Conservation (phyloP, 345 rosid species). For the Euphorbia tirucalli region DNA sequence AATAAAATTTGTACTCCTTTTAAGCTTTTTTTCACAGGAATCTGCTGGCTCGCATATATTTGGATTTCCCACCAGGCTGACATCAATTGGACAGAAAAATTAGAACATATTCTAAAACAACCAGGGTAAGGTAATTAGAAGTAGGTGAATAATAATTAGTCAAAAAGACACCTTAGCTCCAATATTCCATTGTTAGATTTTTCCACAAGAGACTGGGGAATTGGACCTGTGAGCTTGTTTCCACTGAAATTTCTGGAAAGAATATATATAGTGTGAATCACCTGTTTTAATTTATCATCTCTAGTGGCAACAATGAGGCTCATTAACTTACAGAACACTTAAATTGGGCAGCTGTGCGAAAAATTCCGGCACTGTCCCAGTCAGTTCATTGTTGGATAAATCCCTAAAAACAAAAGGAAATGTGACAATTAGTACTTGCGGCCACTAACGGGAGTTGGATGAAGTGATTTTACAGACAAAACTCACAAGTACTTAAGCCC, state of each 20-base stretch:
- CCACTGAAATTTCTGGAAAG: slow-evolving; percentile 8
- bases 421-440: background rate
- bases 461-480: background rate
- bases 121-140: no score
- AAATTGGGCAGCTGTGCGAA: slow-evolving; percentile 3
- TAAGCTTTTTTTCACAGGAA: background rate
- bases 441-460: background rate
- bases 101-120: background rate
- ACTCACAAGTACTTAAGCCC: slow-evolving; percentile 6
- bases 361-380: slow-evolving; percentile 11
- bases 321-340: background rate
- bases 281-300: background rate
- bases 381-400: slow-evolving; percentile 14
- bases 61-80: background rate
- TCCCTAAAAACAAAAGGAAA: slow-evolving; percentile 2
- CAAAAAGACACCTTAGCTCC: slow-evolving; percentile 2
- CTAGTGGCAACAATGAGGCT: background rate
- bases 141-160: background rate
- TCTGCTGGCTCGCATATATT: background rate
- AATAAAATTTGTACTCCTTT: background rate
- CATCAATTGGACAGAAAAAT: background rate
- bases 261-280: background rate
- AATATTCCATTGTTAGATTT: background rate
- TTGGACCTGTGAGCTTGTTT: slow-evolving; percentile 1
- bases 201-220: background rate